Base-by-base conservation (phyloP, 805 yeast genomes). In the Yueomyces sinensis region DNA sequence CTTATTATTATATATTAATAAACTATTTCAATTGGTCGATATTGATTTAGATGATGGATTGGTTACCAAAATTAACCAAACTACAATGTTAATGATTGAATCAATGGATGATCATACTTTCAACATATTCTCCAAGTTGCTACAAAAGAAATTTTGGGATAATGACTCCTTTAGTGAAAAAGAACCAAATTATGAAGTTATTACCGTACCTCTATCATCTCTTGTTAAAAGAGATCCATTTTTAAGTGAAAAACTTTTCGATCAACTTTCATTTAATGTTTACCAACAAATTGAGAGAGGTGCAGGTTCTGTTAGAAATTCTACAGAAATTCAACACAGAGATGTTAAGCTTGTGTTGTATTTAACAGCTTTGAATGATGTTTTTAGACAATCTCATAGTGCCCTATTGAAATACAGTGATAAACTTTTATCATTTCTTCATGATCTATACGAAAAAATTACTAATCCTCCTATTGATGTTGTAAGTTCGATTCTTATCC, bases 311-410 rank as follows among this genome's bases (percentile, higher is more conserved):
- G 61, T 76, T 0, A 68, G 95, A 51, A 73, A 65, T 4, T 72
- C 78, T 0, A 61, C 68, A 5, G 87, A 80, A 22, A 64, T 80
- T 18, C 64, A 75, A 19, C 82, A 82, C n/a, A 67, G 86, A 29
- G 97, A 91, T 54, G 78, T 77, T 22, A 70, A 76, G 15, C 58
- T 91, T 7, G 73, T 74, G 22, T 74, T 94, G 73, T 72, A 77
- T 47, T 52, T 82, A 23, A 68, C 76, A 3, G 70, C 84, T 3
- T 55, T 87, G 30, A 74, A 77, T 48, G 87, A 83, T 50, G 63
- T 76, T 18, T 53, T 81, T 28, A 74, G 84, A 17, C 79, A 79
- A 37, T 77, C 89, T 1, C 76, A 76, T n/a, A 57, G 54, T 0
- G 50, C 61, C 3, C 48, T 78, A 2, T 46, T 79, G 9, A 50